Base-by-base conservation (phyloP, 2,329 filamentous ascomycete genomes). In the Trichoderma gracile region DNA sequence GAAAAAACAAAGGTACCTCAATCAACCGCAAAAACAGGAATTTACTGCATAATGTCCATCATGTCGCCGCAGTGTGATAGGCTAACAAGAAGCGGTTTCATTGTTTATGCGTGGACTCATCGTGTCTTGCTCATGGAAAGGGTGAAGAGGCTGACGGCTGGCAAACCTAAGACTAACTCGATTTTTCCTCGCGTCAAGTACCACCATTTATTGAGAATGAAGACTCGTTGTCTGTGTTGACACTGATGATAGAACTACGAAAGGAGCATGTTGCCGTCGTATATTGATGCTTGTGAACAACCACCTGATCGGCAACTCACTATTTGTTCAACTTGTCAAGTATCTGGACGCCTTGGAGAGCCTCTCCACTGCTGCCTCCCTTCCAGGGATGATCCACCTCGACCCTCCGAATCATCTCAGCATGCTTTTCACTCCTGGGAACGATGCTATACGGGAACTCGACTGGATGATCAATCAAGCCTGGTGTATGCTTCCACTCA, bases 321-420 rank as follows among this genome's bases (percentile, higher is more conserved):
- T 38, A 15, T 10, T 1, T 53, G 12, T 23, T 54, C 0, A 3
- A 15, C 1, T 7, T 23, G 19, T 54, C 50, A 21, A 53, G 30
- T 14, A 30, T 2, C n/a, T 17, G 9, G 21, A 33, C 30, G 5
- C 25, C 25, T 33, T 52, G 49, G 14, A 54, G 27, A 3, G 3
- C 30, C n/a, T n/a, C 3, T 19, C 0, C 30, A 12, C 3, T 54
- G 14, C 49, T 54, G 3, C 49, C 1, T 0, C 19, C 25, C 25
- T 62, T 27, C 59, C 59, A 62, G 23, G 59, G 59, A 40, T 54
- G 59, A n/a, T 62, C 59, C 14, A n/a, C 15, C 12, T 54, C 59
- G 9, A 54, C 59, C 6, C 42, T 38, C 14, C 49, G 38, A 2
- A 62, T 3, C 2, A 62, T 0, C n/a, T 46, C 19, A 1, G 49